Base-by-base conservation (phyloP, 371 early-diverging fungal species). In the Mortierella sp. region DNA sequence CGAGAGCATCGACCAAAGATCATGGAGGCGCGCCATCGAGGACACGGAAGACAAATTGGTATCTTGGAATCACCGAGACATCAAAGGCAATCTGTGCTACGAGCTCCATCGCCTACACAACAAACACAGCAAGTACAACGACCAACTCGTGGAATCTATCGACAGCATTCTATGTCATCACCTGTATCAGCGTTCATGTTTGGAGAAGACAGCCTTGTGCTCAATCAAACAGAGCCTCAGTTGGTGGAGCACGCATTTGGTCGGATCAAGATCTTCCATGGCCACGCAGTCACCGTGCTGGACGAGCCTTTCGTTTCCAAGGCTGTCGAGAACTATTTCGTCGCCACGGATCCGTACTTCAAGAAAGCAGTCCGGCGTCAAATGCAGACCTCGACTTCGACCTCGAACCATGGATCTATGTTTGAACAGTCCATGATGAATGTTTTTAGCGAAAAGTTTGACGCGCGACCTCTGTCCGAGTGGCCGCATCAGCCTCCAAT, bases 71-170 rank as follows among this genome's bases (percentile, higher is more conserved):
- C 19, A 53, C 34, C 64, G 77, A n/a, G 24, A 72, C 41, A 72
- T 72, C 64, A 77, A 77, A 61, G 77, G 72, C 14, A 77, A 72
- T 34, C 39, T 78, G 66, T 78, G 79, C 65, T 50, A 73, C 31
- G 70, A 73, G 37, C 39, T 73, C 1, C 0, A 1, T 53, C 66
- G 79, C 43, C 63, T 72, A 13, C 48, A 73, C n/a, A 37, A 66
- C 37, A 78, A 78, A 73, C 55, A 58, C 66, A 72, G 64, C 66
- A 72, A 72, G 53, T 64, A 71, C 67, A 77, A 50, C 34, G 55
- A 71, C 44, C 55, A 66, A 41, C 61, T 34, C 47, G 66, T 53
- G 66, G 63, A 78, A 6, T 73, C 67, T 55, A 65, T 72, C 63
- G 58, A 78, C 66, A 66, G 44, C 66, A 70, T 70, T 14, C 66